phyloP scores from a whole-genome alignment of 1,139 yeast genomes.

The Sugiyamaella pinicola region DNA sequence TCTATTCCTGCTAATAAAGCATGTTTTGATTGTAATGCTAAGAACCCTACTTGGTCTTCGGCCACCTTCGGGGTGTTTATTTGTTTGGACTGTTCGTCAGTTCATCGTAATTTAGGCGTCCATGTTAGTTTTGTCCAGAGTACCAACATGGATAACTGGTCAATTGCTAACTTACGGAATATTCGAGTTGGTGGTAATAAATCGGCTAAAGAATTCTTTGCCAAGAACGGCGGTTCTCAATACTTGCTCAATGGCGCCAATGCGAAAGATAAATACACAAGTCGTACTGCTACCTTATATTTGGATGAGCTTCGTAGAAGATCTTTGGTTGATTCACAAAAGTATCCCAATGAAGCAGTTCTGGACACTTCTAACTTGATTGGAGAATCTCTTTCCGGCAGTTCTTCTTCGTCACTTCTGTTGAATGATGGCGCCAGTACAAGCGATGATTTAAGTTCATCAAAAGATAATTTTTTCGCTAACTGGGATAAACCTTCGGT shows the following conservation, averaged over 20 bases:
- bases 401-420: slow-evolving; percentile 40
- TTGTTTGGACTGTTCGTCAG: slow-evolving; percentile 95
- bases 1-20: slow-evolving; percentile 69
- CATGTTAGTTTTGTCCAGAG: slow-evolving; percentile 95
- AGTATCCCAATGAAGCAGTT: slow-evolving; percentile 67
- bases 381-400: slow-evolving; percentile 39
- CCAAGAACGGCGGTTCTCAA: slow-evolving; percentile 82
- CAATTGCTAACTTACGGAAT: slow-evolving; percentile 79
- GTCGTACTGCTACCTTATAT: slow-evolving; percentile 75
- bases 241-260: slow-evolving; percentile 59
- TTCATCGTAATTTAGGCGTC: slow-evolving; percentile 93
- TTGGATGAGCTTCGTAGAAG: slow-evolving; percentile 74
- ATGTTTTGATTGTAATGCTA: slow-evolving; percentile 92
- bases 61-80: slow-evolving; percentile 93
- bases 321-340: slow-evolving; percentile 64
- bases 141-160: slow-evolving; percentile 91
- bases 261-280: slow-evolving; percentile 77
- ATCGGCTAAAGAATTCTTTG: slow-evolving; percentile 76
- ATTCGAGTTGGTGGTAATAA: slow-evolving; percentile 94
- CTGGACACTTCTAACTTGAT: slow-evolving; percentile 42
- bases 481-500: slow-evolving; percentile 81
- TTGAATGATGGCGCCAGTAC: slow-evolving; percentile 20
- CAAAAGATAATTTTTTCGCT: slow-evolving; percentile 84
- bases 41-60: slow-evolving; percentile 98
- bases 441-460: slow-evolving; percentile 27